Percentiles rank a stretch among this genome's conserved stretches.
Evolutionary conservation across 2,329 filamentous ascomycete species (phyloP).

Genomic region (Huntiella decipiens): DNA sequence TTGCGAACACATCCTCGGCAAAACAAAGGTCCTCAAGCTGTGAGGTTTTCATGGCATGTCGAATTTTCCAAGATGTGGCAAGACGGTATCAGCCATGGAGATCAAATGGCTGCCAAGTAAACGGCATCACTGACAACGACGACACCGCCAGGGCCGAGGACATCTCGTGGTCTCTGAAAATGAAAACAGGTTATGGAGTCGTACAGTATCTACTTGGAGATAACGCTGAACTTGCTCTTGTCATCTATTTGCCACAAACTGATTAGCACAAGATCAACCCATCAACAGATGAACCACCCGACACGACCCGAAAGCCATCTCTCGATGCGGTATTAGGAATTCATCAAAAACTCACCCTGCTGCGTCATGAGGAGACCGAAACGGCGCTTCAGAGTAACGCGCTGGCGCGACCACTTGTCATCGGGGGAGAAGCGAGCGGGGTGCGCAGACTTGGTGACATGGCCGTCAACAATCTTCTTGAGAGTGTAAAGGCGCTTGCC

Average conservation of each 20-base stretch:
- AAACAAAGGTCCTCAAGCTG: neutral
- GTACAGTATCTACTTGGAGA: constrained; percentile 9
- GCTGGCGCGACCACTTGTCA: constrained; percentile 95
- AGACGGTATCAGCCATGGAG: too few species aligned
- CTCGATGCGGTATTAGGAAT: neutral
- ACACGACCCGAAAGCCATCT: neutral
- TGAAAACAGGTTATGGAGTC: neutral
- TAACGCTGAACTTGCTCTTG: constrained; percentile 10
- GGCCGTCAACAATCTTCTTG: constrained; percentile 67
- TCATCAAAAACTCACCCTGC: constrained; percentile 29
- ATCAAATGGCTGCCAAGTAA: neutral
- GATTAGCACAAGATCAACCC: neutral
- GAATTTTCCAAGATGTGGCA: neutral
- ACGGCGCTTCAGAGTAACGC: constrained; percentile 85
- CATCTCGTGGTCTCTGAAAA: neutral
- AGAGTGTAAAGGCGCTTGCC: constrained; percentile 91
- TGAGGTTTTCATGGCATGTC: neutral
- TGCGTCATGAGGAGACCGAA: constrained; percentile 78
- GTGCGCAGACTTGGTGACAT: constrained; percentile 90
- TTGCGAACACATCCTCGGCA: neutral
- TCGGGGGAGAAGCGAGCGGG: constrained; percentile 93
- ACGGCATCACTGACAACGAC: neutral
- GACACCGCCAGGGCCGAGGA: neutral
- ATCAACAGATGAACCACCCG: neutral
- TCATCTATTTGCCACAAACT: neutral